Conservation (phyloP, 208 protist genomes). For the Porcisia hertigi region DNA sequence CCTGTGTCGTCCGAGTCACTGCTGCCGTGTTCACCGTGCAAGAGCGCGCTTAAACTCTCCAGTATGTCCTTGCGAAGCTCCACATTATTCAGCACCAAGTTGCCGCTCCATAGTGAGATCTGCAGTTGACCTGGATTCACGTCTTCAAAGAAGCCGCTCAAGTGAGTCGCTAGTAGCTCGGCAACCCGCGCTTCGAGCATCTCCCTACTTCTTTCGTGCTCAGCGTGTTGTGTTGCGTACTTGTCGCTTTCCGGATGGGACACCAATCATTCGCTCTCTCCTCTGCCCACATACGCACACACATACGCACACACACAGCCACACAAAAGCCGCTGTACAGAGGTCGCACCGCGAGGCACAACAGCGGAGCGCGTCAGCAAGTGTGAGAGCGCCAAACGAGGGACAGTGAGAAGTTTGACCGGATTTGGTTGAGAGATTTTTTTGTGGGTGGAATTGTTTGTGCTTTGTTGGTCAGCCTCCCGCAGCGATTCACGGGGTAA, state of each 20-base stretch:
- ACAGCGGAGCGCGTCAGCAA: not conserved
- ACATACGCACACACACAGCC: not conserved
- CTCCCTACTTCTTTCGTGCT: not conserved
- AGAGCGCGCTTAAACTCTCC: conserved; percentile 48
- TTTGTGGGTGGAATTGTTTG: not conserved
- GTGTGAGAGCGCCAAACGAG: no score
- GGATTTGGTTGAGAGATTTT: no score
- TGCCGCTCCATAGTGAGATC: conserved; percentile 81
- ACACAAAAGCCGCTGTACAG: not conserved
- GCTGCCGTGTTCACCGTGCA: conserved; percentile 12
- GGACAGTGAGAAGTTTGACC: no score
- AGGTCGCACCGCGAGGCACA: not conserved
- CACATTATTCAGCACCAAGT: conserved; percentile 71
- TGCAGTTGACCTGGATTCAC: conserved; percentile 76
- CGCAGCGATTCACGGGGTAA: not conserved
- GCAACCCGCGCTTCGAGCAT: conserved; percentile 85
- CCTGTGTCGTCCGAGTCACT: not conserved
- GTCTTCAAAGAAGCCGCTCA: conserved; percentile 74
- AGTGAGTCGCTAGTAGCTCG: conserved; percentile 55
- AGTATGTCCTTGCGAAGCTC: conserved; percentile 65
- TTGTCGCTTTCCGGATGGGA: not conserved
- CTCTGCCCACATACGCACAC: not conserved
- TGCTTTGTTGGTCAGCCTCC: not conserved
- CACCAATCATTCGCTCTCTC: not conserved
- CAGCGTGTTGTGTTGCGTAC: not conserved